Evolutionary conservation across 148 eudicot genomes (phyloP).

Genomic region (Spergularia bocconei): DNA sequence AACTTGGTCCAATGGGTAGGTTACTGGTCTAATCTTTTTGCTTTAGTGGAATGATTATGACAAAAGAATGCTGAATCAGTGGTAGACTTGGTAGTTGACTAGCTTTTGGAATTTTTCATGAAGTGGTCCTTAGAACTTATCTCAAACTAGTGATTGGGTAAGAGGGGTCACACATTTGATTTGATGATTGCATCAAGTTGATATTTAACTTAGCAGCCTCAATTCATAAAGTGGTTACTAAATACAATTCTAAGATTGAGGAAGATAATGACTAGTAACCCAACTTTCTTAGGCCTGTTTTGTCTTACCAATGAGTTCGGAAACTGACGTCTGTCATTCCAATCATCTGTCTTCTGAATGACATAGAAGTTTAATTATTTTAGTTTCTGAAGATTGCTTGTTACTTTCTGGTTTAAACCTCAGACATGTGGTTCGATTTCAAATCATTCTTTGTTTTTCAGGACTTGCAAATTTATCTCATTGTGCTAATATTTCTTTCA

Average conservation of each 20-base stretch:
- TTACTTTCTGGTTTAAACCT: not conserved
- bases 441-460: not conserved
- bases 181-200: not conserved
- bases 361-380: not conserved
- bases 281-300: slow-evolving; percentile 18
- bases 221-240: not conserved
- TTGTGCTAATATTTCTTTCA: not conserved
- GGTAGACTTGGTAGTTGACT: slow-evolving; percentile 6
- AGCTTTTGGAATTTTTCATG: not conserved
- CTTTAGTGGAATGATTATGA: not conserved
- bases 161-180: not conserved
- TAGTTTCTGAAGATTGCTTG: not conserved
- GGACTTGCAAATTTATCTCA: not conserved
- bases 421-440: not conserved
- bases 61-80: not conserved
- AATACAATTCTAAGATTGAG: not conserved
- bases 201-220: not conserved
- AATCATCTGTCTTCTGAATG: not conserved
- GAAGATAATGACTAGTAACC: slow-evolving; percentile 13
- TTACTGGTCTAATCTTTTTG: slow-evolving; percentile 19
- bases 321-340: slow-evolving; percentile 6
- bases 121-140: slow-evolving; percentile 13
- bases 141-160: not conserved
- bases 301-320: slow-evolving; percentile 12
- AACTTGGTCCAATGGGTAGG: slow-evolving; percentile 94